These are phyloP conservation scores for Echites panduratus DNA, from an alignment of 257 asterid genomes.

Conservation along the genomic window DNA sequence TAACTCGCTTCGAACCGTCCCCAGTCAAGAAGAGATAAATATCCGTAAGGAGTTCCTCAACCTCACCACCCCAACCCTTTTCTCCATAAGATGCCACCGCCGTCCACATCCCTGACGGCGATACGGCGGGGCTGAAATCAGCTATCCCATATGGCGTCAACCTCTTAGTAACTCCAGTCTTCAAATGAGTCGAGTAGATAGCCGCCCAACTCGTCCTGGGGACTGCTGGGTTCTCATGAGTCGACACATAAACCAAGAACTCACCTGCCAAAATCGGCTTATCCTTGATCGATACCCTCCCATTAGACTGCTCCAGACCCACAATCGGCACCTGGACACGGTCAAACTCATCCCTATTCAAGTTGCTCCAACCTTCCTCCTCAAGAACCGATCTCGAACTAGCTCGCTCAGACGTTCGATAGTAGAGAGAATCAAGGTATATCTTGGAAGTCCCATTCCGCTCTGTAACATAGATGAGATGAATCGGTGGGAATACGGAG, in stretches of 20 bases:
- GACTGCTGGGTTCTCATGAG: conserved; percentile 68
- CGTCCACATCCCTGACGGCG: conserved; percentile 83
- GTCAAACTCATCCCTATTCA: conserved; percentile 6
- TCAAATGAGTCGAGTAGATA: conserved; percentile 66
- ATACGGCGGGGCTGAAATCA: conserved; percentile 90
- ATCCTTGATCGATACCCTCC: conserved; percentile 68
- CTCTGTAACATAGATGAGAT: conserved; percentile 67
- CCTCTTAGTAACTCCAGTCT: conserved; percentile 51
- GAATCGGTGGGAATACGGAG: conserved; percentile 11
- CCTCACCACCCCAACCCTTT: conserved; percentile 77
- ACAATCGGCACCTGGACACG: conserved; percentile 53
- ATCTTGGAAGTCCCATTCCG: conserved; percentile 59
- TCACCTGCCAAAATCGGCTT: conserved; percentile 61
- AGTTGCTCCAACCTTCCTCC: conserved; percentile 17
- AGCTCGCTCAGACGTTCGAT: not conserved
- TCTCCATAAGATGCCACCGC: conserved; percentile 81
- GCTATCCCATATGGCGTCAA: conserved; percentile 63
- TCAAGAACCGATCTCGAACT: conserved; percentile 41
- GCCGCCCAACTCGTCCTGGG: conserved; percentile 88
- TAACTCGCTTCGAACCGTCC: conserved; percentile 76
- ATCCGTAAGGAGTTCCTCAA: conserved; percentile 64
- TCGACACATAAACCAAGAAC: conserved; percentile 62
- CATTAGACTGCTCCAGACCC: conserved; percentile 29
- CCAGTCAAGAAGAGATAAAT: conserved; percentile 53
- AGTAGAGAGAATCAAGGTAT: conserved; percentile 45